phyloP scores from a whole-genome alignment of 2,329 filamentous ascomycete genomes.

The Helicocarpus griseus region DNA sequence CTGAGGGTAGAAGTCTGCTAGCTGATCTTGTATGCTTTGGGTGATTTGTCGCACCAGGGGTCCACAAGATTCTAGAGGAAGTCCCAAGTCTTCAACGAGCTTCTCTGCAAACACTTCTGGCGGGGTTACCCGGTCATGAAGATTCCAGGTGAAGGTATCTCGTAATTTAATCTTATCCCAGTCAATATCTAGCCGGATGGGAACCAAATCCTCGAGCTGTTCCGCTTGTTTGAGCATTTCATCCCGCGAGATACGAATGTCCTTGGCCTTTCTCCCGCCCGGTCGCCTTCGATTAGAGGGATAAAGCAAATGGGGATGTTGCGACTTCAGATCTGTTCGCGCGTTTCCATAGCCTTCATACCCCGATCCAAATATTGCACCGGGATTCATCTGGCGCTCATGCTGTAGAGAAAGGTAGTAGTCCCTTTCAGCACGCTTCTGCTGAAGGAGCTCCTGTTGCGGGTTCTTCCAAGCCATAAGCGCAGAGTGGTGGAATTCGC shows the following conservation, averaged over 20 bases:
- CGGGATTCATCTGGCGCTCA: conserved; percentile 48
- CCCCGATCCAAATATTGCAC: conserved; percentile 55
- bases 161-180: conserved; percentile 91
- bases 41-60: conserved; percentile 54
- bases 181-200: conserved; percentile 84
- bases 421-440: conserved; percentile 57
- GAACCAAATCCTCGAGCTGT: conserved; percentile 82
- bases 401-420: conserved; percentile 60
- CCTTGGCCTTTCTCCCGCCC: conserved; percentile 64
- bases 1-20: conserved; percentile 88
- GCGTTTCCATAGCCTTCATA: conserved; percentile 88
- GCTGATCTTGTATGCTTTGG: conserved; percentile 71
- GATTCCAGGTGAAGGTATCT: conserved; percentile 97
- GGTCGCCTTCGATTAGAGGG: conserved; percentile 65
- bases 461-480: conserved; percentile 43
- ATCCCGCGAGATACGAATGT: conserved; percentile 65
- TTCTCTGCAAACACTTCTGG: conserved; percentile 79
- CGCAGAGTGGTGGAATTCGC: conserved; percentile 52
- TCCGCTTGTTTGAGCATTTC: conserved; percentile 81
- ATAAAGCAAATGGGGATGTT: conserved; percentile 64
- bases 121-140: conserved; percentile 76
- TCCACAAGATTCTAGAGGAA: conserved; percentile 57
- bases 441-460: conserved; percentile 48
- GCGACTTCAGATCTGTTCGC: conserved; percentile 60
- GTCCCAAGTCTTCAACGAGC: conserved; percentile 72